Percentiles rank a stretch among this genome's conserved stretches.
Conservation (phyloP, 345 rosid genomes). For the Trapa incisa region DNA sequence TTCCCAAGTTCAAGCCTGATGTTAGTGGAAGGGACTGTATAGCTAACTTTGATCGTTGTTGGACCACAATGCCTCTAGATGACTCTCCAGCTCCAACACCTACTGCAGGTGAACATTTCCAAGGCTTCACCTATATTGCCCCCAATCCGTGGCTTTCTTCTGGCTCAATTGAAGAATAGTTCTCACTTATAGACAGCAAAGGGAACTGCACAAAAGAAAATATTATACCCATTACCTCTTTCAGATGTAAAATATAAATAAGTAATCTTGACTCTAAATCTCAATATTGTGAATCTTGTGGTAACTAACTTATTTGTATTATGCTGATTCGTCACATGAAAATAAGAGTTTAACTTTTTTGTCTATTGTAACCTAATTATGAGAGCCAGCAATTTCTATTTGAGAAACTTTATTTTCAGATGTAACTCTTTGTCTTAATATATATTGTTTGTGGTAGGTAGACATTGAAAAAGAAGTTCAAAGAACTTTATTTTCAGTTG, state of each 20-base stretch:
- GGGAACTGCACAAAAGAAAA: neutral
- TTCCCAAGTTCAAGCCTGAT: slow-evolving; percentile 57
- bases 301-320: neutral
- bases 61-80: slow-evolving; percentile 62
- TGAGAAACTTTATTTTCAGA: neutral
- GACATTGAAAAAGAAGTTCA: neutral
- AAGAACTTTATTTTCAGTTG: neutral
- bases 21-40: slow-evolving; percentile 59
- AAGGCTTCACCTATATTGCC: slow-evolving; percentile 51
- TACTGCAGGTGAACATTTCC: slow-evolving; percentile 52
- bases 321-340: neutral
- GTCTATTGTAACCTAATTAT: neutral
- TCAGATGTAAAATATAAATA: neutral
- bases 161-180: slow-evolving; percentile 5
- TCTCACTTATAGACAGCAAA: neutral
- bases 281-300: neutral
- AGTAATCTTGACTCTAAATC: neutral
- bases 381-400: neutral
- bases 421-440: neutral
- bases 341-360: neutral
- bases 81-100: slow-evolving; percentile 72
- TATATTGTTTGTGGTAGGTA: neutral
- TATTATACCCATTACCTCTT: neutral
- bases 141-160: slow-evolving; percentile 68
- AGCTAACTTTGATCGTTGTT: slow-evolving; percentile 56